Percentiles rank a stretch among this genome's conserved stretches.
Evolutionary conservation across 495 filamentous ascomycete genomes (phyloP).

Genomic region (Trichoderma asperelloides): DNA sequence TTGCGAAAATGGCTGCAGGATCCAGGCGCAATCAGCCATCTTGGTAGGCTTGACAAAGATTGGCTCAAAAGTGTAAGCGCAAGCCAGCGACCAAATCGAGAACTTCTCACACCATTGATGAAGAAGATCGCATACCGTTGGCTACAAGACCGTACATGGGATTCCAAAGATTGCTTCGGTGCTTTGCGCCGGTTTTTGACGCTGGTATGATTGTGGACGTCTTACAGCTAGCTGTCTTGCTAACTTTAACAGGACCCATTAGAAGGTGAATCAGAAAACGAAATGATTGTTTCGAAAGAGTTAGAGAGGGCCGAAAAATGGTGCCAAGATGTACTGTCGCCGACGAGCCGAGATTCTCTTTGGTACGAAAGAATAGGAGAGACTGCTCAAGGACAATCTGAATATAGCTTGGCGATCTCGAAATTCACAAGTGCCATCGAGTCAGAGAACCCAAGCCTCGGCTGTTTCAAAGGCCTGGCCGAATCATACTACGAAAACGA

Average conservation of each 20-base stretch:
- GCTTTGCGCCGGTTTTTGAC: not conserved
- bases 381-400: not conserved
- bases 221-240: not conserved
- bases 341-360: not conserved
- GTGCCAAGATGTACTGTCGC: not conserved
- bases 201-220: not conserved
- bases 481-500: slow-evolving; percentile 1
- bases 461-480: slow-evolving; percentile 1
- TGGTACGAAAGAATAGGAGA: not conserved
- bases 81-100: not conserved
- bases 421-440: not conserved
- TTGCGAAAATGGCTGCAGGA: not conserved
- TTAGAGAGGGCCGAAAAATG: not conserved
- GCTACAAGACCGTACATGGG: not conserved
- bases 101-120: not conserved
- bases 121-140: not conserved
- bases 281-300: not conserved
- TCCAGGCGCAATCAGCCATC: not conserved
- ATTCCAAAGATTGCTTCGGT: not conserved
- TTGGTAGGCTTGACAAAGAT: not conserved
- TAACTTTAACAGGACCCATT: not conserved
- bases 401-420: not conserved
- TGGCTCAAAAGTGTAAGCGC: not conserved
- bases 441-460: not conserved
- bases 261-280: not conserved